phyloP scores from a whole-genome alignment of 2,329 filamentous ascomycete species.

The Thyridium curvatum region DNA sequence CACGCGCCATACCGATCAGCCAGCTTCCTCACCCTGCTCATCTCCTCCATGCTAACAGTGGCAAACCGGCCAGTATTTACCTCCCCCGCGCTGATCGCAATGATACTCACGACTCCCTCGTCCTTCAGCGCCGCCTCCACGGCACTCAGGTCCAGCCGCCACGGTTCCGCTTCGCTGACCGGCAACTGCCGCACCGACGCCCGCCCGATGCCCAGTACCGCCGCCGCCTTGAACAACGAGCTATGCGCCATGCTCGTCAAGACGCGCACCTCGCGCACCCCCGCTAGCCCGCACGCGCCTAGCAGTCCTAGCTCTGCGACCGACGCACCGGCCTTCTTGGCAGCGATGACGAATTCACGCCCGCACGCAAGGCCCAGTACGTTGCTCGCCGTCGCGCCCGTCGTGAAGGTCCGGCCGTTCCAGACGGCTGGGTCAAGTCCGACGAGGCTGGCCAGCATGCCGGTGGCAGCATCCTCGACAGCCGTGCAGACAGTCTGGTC shows the following conservation, averaged over 20 bases:
- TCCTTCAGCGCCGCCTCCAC: slow-evolving; percentile 54
- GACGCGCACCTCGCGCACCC: slow-evolving; percentile 64
- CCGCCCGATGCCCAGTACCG: slow-evolving; percentile 73
- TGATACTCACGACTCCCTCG: slow-evolving; percentile 59
- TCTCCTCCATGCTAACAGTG: slow-evolving; percentile 50
- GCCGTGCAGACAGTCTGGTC: slow-evolving; percentile 68
- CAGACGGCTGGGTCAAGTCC: slow-evolving; percentile 55
- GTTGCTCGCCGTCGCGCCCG: slow-evolving; percentile 69
- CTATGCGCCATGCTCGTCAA: slow-evolving; percentile 80
- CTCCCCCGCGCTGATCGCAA: slow-evolving; percentile 78
- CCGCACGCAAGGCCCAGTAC: slow-evolving; percentile 66
- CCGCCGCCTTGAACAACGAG: slow-evolving; percentile 76
- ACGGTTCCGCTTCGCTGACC: slow-evolving; percentile 46
- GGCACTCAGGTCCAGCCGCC: slow-evolving; percentile 61
- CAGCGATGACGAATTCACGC: slow-evolving; percentile 56
- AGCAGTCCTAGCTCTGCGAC: slow-evolving; percentile 68
- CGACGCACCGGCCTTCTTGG: slow-evolving; percentile 19
- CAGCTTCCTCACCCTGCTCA: slow-evolving; percentile 56
- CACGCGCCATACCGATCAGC: slow-evolving; percentile 72
- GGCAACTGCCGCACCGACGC: slow-evolving; percentile 57
- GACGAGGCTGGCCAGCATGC: slow-evolving; percentile 63
- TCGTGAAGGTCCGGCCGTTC: slow-evolving; percentile 47
- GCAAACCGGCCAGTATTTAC: slow-evolving; percentile 86
- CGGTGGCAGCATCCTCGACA: slow-evolving; percentile 67
- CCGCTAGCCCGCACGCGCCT: slow-evolving; percentile 56